phyloP scores from a whole-genome alignment of 2,329 filamentous ascomycete species.

The Aspergillus latus region DNA sequence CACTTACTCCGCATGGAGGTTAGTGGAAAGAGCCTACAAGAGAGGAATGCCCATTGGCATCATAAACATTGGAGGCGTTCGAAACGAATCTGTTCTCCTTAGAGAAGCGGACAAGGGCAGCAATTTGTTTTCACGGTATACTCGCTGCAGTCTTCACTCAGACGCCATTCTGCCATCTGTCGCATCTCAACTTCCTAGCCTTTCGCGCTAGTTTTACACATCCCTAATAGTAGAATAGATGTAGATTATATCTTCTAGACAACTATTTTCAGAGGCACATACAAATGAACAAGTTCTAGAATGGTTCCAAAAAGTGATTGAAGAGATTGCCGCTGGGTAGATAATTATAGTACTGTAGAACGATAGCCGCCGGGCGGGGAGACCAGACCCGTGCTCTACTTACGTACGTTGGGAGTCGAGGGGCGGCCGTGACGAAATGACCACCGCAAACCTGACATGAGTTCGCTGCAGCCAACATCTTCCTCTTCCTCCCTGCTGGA shows the following conservation, averaged over 20 bases:
- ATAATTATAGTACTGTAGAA: conserved; percentile 5
- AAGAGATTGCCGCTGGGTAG: neutral
- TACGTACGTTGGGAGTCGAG: conserved; percentile 6
- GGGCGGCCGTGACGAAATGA: conserved; percentile 13
- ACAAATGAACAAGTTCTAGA: neutral
- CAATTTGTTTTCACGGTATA: conserved; percentile 25
- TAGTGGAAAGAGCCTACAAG: conserved; percentile 80
- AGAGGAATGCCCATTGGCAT: conserved; percentile 82
- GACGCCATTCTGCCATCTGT: conserved; percentile 46
- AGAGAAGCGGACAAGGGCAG: conserved; percentile 25
- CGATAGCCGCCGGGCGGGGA: conserved; percentile 4
- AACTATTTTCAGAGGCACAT: neutral
- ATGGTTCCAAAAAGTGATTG: too few species aligned
- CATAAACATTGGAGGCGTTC: conserved; percentile 66
- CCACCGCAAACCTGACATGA: conserved; percentile 20
- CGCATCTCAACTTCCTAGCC: conserved; percentile 29
- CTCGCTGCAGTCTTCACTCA: conserved; percentile 45
- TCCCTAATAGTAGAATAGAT: neutral
- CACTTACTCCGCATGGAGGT: conserved; percentile 90
- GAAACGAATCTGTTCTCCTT: conserved; percentile 48
- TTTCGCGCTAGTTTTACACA: conserved; percentile 7
- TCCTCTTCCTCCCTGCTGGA: conserved; percentile 25
- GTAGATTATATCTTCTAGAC: neutral
- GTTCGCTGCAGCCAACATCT: conserved; percentile 20
- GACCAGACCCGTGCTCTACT: conserved; percentile 1